phyloP scores from a whole-genome alignment of 148 eudicot genomes.

The Salicornia ramosissima region DNA sequence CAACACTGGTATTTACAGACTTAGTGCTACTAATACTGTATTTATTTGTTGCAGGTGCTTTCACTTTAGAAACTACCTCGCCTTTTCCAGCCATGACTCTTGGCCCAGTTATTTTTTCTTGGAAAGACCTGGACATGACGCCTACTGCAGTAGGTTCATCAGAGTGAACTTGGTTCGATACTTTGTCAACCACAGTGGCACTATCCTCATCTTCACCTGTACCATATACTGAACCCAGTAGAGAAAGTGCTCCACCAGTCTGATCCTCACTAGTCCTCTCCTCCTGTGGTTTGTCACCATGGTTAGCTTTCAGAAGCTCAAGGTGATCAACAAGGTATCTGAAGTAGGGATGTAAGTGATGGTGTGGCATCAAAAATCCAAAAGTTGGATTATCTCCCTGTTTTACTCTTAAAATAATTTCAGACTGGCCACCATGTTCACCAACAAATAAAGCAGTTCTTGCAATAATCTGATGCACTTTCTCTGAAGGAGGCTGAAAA shows the following conservation, averaged over 20 bases:
- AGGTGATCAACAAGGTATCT: slow-evolving; percentile 84
- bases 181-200: slow-evolving; percentile 29
- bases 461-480: slow-evolving; percentile 91
- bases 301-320: slow-evolving; percentile 55
- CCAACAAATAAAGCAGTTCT: slow-evolving; percentile 90
- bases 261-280: slow-evolving; percentile 31
- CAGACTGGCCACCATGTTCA: slow-evolving; percentile 91
- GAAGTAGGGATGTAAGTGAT: slow-evolving; percentile 89
- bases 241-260: slow-evolving; percentile 66
- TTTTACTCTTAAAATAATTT: slow-evolving; percentile 89
- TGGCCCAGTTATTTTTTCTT: slow-evolving; percentile 22
- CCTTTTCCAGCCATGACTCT: slow-evolving; percentile 28
- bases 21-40: slow-evolving; percentile 34
- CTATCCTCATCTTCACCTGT: slow-evolving; percentile 85
- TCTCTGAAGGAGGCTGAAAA: slow-evolving; percentile 90
- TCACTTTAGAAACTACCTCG: slow-evolving; percentile 42
- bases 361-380: slow-evolving; percentile 97
- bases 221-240: slow-evolving; percentile 90
- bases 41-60: slow-evolving; percentile 35
- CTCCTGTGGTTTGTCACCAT: slow-evolving; percentile 42
- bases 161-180: slow-evolving; percentile 27
- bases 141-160: slow-evolving; percentile 30
- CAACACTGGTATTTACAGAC: slow-evolving; percentile 32
- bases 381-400: slow-evolving; percentile 97
- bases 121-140: slow-evolving; percentile 23